These are phyloP conservation scores for Neonectria magnoliae DNA, from an alignment of 2,329 filamentous ascomycete genomes.

Conservation along the genomic window DNA sequence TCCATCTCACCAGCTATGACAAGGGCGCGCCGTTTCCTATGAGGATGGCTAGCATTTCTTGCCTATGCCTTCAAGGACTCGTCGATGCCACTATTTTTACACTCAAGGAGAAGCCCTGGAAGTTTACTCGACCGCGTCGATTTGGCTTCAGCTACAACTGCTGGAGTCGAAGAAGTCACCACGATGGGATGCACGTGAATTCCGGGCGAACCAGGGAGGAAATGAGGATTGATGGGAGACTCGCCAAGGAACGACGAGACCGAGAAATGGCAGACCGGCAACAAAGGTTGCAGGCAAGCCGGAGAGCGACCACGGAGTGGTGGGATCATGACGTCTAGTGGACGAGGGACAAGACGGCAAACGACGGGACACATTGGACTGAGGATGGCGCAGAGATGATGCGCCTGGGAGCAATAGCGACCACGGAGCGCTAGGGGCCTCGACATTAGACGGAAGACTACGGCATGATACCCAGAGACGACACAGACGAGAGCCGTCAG, in stretches of 20 bases:
- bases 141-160: constrained; percentile 23
- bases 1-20: constrained; percentile 61
- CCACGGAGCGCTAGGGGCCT: neutral
- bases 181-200: constrained; percentile 29
- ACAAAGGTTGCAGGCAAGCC: constrained; percentile 6
- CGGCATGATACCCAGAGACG: constrained; percentile 33
- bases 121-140: constrained; percentile 32
- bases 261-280: constrained; percentile 53
- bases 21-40: constrained; percentile 64
- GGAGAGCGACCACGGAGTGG: constrained; percentile 40
- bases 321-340: constrained; percentile 42
- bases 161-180: constrained; percentile 22
- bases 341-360: neutral
- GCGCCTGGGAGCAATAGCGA: neutral
- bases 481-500: constrained; percentile 14
- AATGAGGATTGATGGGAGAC: constrained; percentile 60
- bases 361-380: neutral
- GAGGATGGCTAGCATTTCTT: constrained; percentile 64
- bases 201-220: constrained; percentile 62
- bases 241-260: constrained; percentile 59
- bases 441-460: neutral
- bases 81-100: constrained; percentile 76
- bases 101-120: constrained; percentile 77
- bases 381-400: neutral
- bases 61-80: constrained; percentile 71